Evolutionary conservation across 1,139 yeast genomes (phyloP), one percentile per base, ranked within the genome.

Genomic region (Wickerhamomyces sp.): DNA sequence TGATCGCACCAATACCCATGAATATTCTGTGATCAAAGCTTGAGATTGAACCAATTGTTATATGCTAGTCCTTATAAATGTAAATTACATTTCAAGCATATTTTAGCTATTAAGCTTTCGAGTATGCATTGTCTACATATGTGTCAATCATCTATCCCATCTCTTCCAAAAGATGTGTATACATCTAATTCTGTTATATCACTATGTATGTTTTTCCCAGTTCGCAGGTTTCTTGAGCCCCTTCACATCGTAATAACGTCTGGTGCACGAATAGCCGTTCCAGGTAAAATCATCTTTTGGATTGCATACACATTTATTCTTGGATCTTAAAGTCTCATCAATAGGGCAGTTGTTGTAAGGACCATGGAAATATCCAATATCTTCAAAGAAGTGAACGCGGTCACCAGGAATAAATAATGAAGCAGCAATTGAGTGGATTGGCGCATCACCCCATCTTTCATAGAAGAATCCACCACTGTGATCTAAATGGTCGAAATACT

Each of bases 371-470:
- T 88, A 88, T 3, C 96, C 96, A 26, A 88, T 76, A 52, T 86
- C 88, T 41, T 76, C 84, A 58, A 88, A 88, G 67, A 75, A 86
- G 60, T 87, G 95, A 37, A 88, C 67, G 55, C 83, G 74, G 43
- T 72, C 72, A 51, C 72, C 74, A 45, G 81, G 75, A 48, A 86
- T 63, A 59, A 88, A 73, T 42, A 84, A 67, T 0, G 95, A 70
- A 1, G 88, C 94, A 2, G 92, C 90, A 47, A 88, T 76, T 3
- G 95, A 81, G 63, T 88, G 96, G 19, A 88, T 78, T 6, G 96
- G 96, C 0, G 96, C 96, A 62, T 89, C 96, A 25, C 96, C 96
- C 97, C 97, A 89, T 59, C 96, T 72, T 61, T 89, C 96, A 61
- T 89, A 89, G 65, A 85, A 89, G 66, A 89, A 89, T 4, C 95